Conservation (phyloP, 2,329 filamentous ascomycete genomes). For the Orbilia ellipsospora region DNA sequence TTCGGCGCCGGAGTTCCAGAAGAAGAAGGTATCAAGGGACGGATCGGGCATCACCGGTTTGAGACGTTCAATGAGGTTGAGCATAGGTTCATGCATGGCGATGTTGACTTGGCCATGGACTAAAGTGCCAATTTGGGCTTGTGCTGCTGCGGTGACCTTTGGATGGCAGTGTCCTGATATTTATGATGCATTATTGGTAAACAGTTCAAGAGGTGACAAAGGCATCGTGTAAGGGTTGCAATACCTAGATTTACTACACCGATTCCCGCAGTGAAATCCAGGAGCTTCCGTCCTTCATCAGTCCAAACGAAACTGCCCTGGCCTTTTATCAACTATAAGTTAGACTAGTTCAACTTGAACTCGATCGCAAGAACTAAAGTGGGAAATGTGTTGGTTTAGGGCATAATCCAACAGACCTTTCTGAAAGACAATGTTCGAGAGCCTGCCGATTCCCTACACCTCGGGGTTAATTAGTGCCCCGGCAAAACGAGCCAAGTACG, state of each 20-base stretch:
- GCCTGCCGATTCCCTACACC: slow-evolving; percentile 50
- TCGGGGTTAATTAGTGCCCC: slow-evolving; percentile 22
- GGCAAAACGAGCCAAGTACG: slow-evolving; percentile 18
- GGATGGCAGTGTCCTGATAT: slow-evolving; percentile 60
- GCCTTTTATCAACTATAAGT: slow-evolving; percentile 5
- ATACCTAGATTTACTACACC: slow-evolving; percentile 50
- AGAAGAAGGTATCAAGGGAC: slow-evolving; percentile 63
- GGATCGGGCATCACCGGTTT: slow-evolving; percentile 62
- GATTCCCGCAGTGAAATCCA: slow-evolving; percentile 48
- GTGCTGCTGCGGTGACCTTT: slow-evolving; percentile 61
- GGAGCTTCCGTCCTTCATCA: slow-evolving; percentile 46
- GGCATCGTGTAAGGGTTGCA: not conserved
- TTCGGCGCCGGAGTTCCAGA: slow-evolving; percentile 63
- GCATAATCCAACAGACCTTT: slow-evolving; percentile 48
- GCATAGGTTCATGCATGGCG: slow-evolving; percentile 62
- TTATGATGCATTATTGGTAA: slow-evolving; percentile 6
- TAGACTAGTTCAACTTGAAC: not conserved
- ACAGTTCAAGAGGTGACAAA: not conserved
- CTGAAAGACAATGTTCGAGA: slow-evolving; percentile 44
- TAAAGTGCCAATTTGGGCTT: slow-evolving; percentile 61
- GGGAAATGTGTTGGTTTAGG: slow-evolving; percentile 29
- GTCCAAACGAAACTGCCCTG: slow-evolving; percentile 51
- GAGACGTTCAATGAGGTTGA: slow-evolving; percentile 60
- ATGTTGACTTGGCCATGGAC: slow-evolving; percentile 64
- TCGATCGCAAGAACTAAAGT: not conserved